These are phyloP conservation scores for Kurtzmaniella quercitrusa DNA, from an alignment of 1,139 yeast genomes.

Conservation along the genomic window DNA sequence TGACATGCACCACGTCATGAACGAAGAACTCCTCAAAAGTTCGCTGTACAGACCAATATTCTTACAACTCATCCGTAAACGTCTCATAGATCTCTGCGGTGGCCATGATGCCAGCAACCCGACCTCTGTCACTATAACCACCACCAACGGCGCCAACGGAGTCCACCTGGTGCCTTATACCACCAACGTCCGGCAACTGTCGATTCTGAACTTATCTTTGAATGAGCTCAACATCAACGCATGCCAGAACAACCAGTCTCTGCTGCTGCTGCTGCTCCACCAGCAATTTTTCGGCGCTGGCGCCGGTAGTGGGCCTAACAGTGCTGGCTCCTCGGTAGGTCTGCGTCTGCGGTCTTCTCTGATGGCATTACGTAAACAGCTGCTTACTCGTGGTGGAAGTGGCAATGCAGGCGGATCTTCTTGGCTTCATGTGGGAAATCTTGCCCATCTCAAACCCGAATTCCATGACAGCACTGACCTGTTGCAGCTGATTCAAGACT, in stretches of 20 bases:
- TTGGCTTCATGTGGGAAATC: conserved; percentile 47
- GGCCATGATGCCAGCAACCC: conserved; percentile 4
- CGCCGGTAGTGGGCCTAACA: background rate
- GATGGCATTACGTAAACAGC: conserved; percentile 39
- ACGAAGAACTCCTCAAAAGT: conserved; percentile 29
- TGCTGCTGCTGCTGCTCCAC: conserved; percentile 4
- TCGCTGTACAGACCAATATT: conserved; percentile 37
- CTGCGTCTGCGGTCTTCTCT: conserved; percentile 20
- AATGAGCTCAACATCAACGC: conserved; percentile 36
- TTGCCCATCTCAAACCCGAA: conserved; percentile 30
- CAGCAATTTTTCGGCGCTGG: conserved; percentile 1
- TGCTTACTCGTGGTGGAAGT: conserved; percentile 34
- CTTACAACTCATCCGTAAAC: conserved; percentile 38
- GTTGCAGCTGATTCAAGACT: conserved; percentile 43
- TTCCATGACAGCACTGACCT: conserved; percentile 37
- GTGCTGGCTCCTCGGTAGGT: conserved; percentile 1
- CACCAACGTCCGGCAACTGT: conserved; percentile 25
- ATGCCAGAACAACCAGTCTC: conserved; percentile 18
- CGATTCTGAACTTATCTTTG: conserved; percentile 39
- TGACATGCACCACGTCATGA: conserved; percentile 34
- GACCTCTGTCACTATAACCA: conserved; percentile 9
- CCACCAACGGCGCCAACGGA: conserved; percentile 8
- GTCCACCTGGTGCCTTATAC: conserved; percentile 5
- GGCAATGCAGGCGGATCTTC: conserved; percentile 31
- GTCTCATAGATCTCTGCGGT: conserved; percentile 38